Evolutionary conservation across 106 monocot genomes (phyloP).

Genomic region (Acorus calamus): DNA sequence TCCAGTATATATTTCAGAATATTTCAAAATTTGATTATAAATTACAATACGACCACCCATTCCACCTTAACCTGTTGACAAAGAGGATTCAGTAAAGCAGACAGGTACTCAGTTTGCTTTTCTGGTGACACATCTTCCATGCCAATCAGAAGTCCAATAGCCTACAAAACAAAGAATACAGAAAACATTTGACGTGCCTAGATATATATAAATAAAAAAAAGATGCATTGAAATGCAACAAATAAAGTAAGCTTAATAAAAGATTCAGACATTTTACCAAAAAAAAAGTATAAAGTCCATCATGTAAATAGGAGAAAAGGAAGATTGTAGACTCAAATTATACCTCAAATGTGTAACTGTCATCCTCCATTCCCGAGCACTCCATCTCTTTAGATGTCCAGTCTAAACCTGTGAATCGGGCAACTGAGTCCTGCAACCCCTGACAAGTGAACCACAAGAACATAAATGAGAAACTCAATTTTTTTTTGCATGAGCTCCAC

Average conservation of each 20-base stretch:
- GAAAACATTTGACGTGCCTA: not conserved
- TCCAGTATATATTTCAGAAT: not conserved
- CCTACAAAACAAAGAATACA: slow-evolving; percentile 23
- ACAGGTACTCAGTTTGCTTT: slow-evolving; percentile 76
- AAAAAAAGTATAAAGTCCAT: too few relatives aligned
- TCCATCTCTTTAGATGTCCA: slow-evolving; percentile 58
- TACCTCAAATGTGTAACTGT: slow-evolving; percentile 94
- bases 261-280: too few relatives aligned
- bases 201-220: not conserved
- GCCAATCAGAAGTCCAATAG: slow-evolving; percentile 88
- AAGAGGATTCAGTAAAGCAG: slow-evolving; percentile 70
- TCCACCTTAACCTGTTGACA: slow-evolving; percentile 52
- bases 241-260: too few relatives aligned
- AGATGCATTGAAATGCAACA: too few relatives aligned
- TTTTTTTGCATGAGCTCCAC: too few relatives aligned
- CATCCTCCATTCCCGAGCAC: slow-evolving; percentile 73
- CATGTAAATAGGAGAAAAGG: too few relatives aligned
- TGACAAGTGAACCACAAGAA: slow-evolving; percentile 17
- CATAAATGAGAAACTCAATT: not conserved
- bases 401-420: slow-evolving; percentile 47
- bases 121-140: slow-evolving; percentile 77
- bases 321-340: too few relatives aligned
- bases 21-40: not conserved
- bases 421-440: slow-evolving; percentile 65
- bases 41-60: not conserved